phyloP scores from a whole-genome alignment of 1,284 basidiomycete species.

The Hypsizygus ulmarius region DNA sequence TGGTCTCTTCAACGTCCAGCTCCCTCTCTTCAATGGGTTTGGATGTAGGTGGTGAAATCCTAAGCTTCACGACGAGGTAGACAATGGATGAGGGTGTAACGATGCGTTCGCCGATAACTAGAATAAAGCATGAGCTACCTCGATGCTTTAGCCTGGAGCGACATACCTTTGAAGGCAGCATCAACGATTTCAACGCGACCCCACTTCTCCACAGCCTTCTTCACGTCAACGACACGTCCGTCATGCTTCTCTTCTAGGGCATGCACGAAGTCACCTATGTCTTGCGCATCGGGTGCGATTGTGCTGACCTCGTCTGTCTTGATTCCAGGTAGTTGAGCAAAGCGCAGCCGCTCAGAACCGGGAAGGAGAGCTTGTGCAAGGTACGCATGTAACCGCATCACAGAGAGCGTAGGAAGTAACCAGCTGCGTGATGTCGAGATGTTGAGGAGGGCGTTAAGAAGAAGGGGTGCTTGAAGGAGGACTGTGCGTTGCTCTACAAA shows the following conservation, averaged over 20 bases:
- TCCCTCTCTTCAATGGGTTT: constrained; percentile 28
- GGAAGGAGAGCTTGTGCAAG: constrained; percentile 85
- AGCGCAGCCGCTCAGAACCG: constrained; percentile 39
- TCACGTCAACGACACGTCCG: constrained; percentile 54
- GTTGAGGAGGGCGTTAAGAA: constrained; percentile 81
- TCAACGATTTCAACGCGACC: constrained; percentile 82
- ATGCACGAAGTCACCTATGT: constrained; percentile 46
- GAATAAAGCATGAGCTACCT: background rate
- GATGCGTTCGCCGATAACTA: constrained; percentile 88
- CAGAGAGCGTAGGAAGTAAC: constrained; percentile 78
- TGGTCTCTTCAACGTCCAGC: constrained; percentile 49
- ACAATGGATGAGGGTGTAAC: constrained; percentile 91
- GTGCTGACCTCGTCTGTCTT: constrained; percentile 46
- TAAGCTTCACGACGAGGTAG: constrained; percentile 82
- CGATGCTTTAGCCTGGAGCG: background rate
- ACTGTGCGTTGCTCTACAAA: constrained; percentile 63
- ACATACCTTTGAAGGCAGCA: constrained; percentile 83
- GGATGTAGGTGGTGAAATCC: constrained; percentile 52
- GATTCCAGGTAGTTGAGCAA: constrained; percentile 80
- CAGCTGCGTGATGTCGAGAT: constrained; percentile 89
- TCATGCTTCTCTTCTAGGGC: constrained; percentile 56
- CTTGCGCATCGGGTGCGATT: constrained; percentile 38
- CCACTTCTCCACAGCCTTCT: constrained; percentile 73
- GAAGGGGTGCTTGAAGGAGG: constrained; percentile 67
- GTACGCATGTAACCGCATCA: constrained; percentile 84